These are phyloP conservation scores for Umbelopsis vinacea DNA, from an alignment of 192 early-diverging fungal genomes.

Conservation along the genomic window DNA sequence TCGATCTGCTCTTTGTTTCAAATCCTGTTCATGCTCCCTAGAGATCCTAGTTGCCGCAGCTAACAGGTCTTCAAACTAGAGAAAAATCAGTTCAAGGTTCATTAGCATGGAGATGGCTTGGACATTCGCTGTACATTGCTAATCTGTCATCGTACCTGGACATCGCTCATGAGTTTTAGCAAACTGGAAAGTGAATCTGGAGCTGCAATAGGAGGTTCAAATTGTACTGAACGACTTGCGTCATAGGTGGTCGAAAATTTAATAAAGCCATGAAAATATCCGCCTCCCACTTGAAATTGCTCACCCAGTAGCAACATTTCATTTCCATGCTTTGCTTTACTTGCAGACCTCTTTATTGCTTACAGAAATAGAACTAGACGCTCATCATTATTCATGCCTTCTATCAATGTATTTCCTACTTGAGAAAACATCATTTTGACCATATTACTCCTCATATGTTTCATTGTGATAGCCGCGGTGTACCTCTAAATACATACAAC, in stretches of 20 bases:
- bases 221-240: neutral
- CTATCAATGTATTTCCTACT: too few species aligned
- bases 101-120: neutral
- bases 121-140: neutral
- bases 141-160: neutral
- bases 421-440: too few species aligned
- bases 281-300: too few species aligned
- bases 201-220: neutral
- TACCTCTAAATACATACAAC: too few species aligned
- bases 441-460: too few species aligned
- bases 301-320: too few species aligned
- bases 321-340: too few species aligned
- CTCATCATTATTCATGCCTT: too few species aligned
- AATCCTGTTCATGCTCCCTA: conserved; percentile 6
- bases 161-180: neutral
- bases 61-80: conserved; percentile 8
- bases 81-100: neutral
- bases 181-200: neutral
- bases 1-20: conserved; percentile 7
- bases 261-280: too few species aligned
- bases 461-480: too few species aligned
- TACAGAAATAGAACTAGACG: too few species aligned
- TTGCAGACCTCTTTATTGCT: too few species aligned
- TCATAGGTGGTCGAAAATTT: neutral
- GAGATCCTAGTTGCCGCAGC: conserved; percentile 11